Conservation (phyloP, 371 early-diverging fungal genomes). For the Funneliformis caledonium region DNA sequence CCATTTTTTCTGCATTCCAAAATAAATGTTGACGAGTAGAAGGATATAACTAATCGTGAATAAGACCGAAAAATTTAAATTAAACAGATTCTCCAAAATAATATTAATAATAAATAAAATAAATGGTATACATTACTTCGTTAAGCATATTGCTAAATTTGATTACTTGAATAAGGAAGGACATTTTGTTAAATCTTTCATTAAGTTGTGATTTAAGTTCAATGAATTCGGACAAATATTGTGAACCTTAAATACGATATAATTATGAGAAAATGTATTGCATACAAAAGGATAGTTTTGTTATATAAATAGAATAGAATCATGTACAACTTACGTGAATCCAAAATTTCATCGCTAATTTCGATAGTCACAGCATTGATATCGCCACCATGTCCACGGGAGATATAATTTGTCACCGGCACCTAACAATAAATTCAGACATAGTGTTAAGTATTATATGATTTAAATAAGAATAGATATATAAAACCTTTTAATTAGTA, state of each 20-base stretch:
- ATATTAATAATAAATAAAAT: neutral
- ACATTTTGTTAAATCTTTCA: constrained; percentile 10
- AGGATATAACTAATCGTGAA: neutral
- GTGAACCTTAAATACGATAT: constrained; percentile 17
- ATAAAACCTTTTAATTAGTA: too few species aligned
- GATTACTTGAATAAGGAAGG: constrained; percentile 17
- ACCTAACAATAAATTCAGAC: neutral
- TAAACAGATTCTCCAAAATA: neutral
- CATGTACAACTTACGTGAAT: constrained; percentile 11
- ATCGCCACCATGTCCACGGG: constrained; percentile 24
- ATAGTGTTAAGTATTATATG: neutral
- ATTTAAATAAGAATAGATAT: neutral
- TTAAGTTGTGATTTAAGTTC: constrained; percentile 26
- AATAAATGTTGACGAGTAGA: constrained; percentile 23
- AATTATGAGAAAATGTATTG: neutral
- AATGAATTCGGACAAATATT: constrained; percentile 17
- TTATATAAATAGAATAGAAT: neutral
- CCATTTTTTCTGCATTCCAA: constrained; percentile 37
- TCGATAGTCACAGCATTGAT: constrained; percentile 12
- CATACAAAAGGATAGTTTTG: neutral
- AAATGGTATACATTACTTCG: neutral
- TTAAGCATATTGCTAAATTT: neutral
- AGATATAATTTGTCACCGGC: neutral
- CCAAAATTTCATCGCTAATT: constrained; percentile 36
- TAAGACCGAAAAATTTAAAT: neutral